phyloP scores from a whole-genome alignment of 805 yeast genomes.

The Vanderwaltozyma polyspora region DNA sequence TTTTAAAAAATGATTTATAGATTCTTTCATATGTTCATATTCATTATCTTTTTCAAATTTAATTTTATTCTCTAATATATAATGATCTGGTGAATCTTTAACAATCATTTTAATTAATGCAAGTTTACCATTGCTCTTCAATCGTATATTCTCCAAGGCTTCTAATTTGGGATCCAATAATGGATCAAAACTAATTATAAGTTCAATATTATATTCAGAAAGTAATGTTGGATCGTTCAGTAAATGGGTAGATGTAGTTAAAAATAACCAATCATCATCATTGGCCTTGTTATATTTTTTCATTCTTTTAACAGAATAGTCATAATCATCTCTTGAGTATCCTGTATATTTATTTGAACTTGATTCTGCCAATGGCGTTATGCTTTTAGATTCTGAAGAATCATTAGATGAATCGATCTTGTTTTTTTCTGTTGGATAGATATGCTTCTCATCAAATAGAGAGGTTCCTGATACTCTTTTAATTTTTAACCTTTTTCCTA shows the following conservation, averaged over 20 bases:
- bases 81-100: constrained; percentile 37
- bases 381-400: constrained; percentile 4
- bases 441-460: constrained; percentile 32
- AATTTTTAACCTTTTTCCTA: constrained; percentile 61
- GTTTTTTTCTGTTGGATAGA: constrained; percentile 3
- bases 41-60: constrained; percentile 7
- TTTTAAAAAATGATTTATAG: constrained; percentile 19
- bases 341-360: constrained; percentile 10
- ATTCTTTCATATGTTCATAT: constrained; percentile 17
- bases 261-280: constrained; percentile 28
- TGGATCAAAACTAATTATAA: constrained; percentile 41
- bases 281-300: constrained; percentile 2
- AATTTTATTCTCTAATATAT: constrained; percentile 11
- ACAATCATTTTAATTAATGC: constrained; percentile 40
- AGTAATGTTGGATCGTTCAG: constrained; percentile 24
- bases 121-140: constrained; percentile 8
- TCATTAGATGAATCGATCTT: constrained; percentile 6
- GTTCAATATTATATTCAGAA: constrained; percentile 30
- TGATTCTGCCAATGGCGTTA: neutral
- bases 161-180: constrained; percentile 24
- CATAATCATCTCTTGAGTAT: constrained; percentile 19
- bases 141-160: constrained; percentile 18
- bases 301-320: constrained; percentile 13
- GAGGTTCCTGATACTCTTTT: constrained; percentile 58
- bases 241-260: constrained; percentile 38